Evolutionary conservation across 1,284 basidiomycete species (phyloP).

Genomic region (Cronartium quercuum): DNA sequence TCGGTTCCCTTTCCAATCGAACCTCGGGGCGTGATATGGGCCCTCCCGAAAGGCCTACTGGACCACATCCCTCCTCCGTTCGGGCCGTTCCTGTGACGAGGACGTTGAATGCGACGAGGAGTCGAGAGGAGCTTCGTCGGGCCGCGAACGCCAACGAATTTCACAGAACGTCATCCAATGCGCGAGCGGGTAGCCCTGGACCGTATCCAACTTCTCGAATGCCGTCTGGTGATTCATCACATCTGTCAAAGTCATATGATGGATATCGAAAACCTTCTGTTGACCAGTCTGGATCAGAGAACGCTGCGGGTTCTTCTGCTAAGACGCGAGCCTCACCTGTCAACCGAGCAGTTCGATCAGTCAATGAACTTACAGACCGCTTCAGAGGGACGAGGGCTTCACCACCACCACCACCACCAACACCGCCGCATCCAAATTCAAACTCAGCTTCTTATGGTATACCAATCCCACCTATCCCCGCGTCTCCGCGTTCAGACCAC

Average conservation of each 20-base stretch:
- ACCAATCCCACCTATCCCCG: slow-evolving; percentile 41
- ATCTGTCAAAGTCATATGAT: slow-evolving; percentile 48
- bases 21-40: slow-evolving; percentile 14
- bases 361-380: slow-evolving; percentile 32
- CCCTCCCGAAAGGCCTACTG: slow-evolving; percentile 13
- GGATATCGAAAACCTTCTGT: slow-evolving; percentile 47
- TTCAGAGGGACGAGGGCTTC: slow-evolving; percentile 23
- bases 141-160: slow-evolving; percentile 1
- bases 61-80: slow-evolving; percentile 15
- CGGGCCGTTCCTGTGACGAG: slow-evolving; percentile 25
- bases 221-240: slow-evolving; percentile 38
- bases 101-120: slow-evolving; percentile 12
- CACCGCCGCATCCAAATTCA: slow-evolving; percentile 35
- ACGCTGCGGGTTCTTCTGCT: slow-evolving; percentile 17
- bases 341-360: slow-evolving; percentile 39
- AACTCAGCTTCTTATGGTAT: slow-evolving; percentile 42
- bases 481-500: slow-evolving; percentile 37
- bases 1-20: slow-evolving; percentile 26
- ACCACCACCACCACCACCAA: slow-evolving; percentile 21
- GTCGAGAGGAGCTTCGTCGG: slow-evolving; percentile 27
- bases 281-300: slow-evolving; percentile 30
- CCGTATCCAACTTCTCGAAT: slow-evolving; percentile 18
- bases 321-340: slow-evolving; percentile 25
- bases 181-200: slow-evolving; percentile 5
- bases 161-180: slow-evolving; percentile 10